Evolutionary conservation across 148 eudicot genomes (phyloP), one percentile per base, ranked within the genome.

Genomic region (Selenicereus undatus): DNA sequence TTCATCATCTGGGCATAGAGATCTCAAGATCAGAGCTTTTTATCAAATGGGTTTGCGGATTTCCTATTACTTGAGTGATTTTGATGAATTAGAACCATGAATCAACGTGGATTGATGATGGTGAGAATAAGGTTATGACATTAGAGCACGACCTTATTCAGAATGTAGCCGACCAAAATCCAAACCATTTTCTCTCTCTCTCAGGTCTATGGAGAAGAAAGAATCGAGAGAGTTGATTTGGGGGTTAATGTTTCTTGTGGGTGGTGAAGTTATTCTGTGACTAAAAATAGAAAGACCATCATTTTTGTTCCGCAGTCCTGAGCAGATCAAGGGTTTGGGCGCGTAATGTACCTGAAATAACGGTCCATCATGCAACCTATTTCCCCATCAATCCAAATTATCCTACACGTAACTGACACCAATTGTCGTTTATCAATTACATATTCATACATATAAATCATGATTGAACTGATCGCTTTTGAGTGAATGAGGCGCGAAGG

Each of bases 81-180:
- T 39, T 36, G 56, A 68, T 68, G 27, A 48, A n/a, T 79, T 12
- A 48, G 54, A 56, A 39, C 71, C 16, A 29, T 12, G 71, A 77
- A 29, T 42, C 8, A 18, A 24, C n/a, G 16, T 24, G 24, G 42
- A 71, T 30, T 71, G 66, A 26, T 62, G 78, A 45, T 30, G 21
- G 64, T 22, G 39, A 62, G 24, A 71, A 11, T 4, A 11, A 43
- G 26, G 24, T 9, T 48, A 20, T 69, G 75, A 60, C 65, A 73
- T 82, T 82, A 82, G 69, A 62, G 79, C 29, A 66, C 79, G 79
- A 79, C 69, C 56, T 78, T 79, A 58, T 69, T 54, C 42, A 82
- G 24, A 52, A 39, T 24, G 51, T 10, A 30, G 56, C 14, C 51
- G 29, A 51, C 43, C 65, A 66, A 83, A 74, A 83, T 74, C 58